These are phyloP conservation scores for Sistotremastrum suecicum DNA, from an alignment of 768 basidiomycete species.

Conservation along the genomic window DNA sequence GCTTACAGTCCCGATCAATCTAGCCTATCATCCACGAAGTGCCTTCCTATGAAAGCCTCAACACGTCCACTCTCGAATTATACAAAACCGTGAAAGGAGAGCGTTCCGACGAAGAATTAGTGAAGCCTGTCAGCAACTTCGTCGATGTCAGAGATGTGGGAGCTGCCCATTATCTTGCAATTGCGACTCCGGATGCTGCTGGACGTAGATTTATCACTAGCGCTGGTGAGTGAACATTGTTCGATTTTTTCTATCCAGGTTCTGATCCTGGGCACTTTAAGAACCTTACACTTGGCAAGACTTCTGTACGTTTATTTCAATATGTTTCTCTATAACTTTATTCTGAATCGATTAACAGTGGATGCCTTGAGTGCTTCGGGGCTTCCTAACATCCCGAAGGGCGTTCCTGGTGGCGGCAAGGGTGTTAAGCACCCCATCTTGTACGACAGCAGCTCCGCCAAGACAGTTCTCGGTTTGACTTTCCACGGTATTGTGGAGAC, in stretches of 20 bases:
- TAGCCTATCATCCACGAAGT: slow-evolving; percentile 32
- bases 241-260: slow-evolving; percentile 9
- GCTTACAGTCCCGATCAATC: not conserved
- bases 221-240: slow-evolving; percentile 14
- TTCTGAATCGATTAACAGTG: not conserved
- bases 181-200: slow-evolving; percentile 36
- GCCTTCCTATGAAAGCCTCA: slow-evolving; percentile 20
- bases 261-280: not conserved
- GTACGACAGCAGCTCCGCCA: slow-evolving; percentile 18
- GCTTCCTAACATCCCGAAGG: slow-evolving; percentile 1
- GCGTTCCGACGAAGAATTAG: slow-evolving; percentile 13
- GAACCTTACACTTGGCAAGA: slow-evolving; percentile 2
- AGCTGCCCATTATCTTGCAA: slow-evolving; percentile 34
- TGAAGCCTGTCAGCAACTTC: slow-evolving; percentile 20
- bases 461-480: slow-evolving; percentile 18
- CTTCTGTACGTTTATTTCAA: not conserved
- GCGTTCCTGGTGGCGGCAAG: not conserved
- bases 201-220: slow-evolving; percentile 43
- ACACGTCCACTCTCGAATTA: slow-evolving; percentile 23
- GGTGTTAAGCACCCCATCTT: slow-evolving; percentile 5
- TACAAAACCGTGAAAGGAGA: slow-evolving; percentile 18
- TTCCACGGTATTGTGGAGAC: slow-evolving; percentile 18
- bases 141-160: slow-evolving; percentile 45
- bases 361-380: slow-evolving; percentile 11
- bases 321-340: not conserved